Conservation (phyloP, 371 early-diverging fungal genomes). For the Rhizopus stolonifer region DNA sequence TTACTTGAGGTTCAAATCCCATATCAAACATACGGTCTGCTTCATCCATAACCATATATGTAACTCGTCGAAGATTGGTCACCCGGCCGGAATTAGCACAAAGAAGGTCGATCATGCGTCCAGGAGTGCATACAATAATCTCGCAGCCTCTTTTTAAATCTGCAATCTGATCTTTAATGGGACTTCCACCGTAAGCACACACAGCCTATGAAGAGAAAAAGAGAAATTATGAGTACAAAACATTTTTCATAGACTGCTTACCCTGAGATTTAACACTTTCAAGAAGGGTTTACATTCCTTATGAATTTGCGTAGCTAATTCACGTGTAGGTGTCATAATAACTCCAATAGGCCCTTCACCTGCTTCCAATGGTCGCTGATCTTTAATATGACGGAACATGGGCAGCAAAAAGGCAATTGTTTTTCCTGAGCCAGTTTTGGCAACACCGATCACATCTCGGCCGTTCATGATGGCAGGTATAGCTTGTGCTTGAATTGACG, state of each 20-base stretch:
- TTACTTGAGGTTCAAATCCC: conserved; percentile 98
- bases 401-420: conserved; percentile 96
- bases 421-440: conserved; percentile 99
- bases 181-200: conserved; percentile 98
- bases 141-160: conserved; percentile 98
- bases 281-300: conserved; percentile 89
- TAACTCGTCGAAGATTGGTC: conserved; percentile 91
- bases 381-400: conserved; percentile 96
- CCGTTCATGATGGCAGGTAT: conserved; percentile 98
- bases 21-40: conserved; percentile 98
- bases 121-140: conserved; percentile 99
- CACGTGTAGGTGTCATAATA: conserved; percentile 99
- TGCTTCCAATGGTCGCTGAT: conserved; percentile 81
- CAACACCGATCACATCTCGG: conserved; percentile 97
- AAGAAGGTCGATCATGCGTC: conserved; percentile 98
- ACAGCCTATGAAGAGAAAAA: conserved; percentile 60
- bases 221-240: not conserved
- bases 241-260: conserved; percentile 13
- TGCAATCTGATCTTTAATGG: conserved; percentile 97
- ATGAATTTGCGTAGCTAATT: conserved; percentile 98
- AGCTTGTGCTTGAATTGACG: conserved; percentile 96
- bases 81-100: conserved; percentile 95
- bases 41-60: conserved; percentile 99
- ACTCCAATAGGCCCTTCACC: conserved; percentile 94
- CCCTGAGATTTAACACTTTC: conserved; percentile 71